phyloP scores from a whole-genome alignment of 2,329 filamentous ascomycete genomes.

The Talaromyces albobiverticillius region DNA sequence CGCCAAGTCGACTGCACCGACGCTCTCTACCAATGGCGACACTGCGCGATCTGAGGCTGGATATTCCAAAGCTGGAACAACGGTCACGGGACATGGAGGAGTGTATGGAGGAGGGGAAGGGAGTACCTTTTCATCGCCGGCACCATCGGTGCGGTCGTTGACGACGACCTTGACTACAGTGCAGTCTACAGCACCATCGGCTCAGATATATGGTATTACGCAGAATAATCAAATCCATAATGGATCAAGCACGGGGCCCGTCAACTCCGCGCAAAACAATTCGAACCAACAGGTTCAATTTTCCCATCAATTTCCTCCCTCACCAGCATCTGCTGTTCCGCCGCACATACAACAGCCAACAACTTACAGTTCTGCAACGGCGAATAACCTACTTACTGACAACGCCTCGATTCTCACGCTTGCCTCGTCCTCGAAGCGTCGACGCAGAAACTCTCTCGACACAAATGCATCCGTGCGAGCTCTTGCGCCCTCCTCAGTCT shows the following conservation, averaged over 20 bases:
- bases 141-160: conserved; percentile 62
- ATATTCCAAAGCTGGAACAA: conserved; percentile 78
- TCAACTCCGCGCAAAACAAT: conserved; percentile 34
- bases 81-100: conserved; percentile 63
- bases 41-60: conserved; percentile 70
- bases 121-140: conserved; percentile 65
- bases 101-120: conserved; percentile 65
- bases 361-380: conserved; percentile 60
- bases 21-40: conserved; percentile 79
- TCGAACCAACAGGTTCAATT: conserved; percentile 50
- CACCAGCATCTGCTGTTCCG: conserved; percentile 59
- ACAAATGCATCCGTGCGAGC: conserved; percentile 65
- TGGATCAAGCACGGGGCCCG: conserved; percentile 28
- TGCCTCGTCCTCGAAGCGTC: conserved; percentile 63
- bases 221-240: conserved; percentile 25
- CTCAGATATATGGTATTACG: conserved; percentile 34
- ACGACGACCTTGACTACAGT: conserved; percentile 66
- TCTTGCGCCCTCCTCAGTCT: conserved; percentile 61
- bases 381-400: conserved; percentile 63
- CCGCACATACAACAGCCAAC: conserved; percentile 56
- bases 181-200: conserved; percentile 58
- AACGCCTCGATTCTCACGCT: conserved; percentile 65
- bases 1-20: conserved; percentile 72
- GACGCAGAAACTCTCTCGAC: conserved; percentile 62
- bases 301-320: conserved; percentile 59